Evolutionary conservation across 2,329 filamentous ascomycete species (phyloP).

Genomic region (Berkeleyomyces rouxiae): DNA sequence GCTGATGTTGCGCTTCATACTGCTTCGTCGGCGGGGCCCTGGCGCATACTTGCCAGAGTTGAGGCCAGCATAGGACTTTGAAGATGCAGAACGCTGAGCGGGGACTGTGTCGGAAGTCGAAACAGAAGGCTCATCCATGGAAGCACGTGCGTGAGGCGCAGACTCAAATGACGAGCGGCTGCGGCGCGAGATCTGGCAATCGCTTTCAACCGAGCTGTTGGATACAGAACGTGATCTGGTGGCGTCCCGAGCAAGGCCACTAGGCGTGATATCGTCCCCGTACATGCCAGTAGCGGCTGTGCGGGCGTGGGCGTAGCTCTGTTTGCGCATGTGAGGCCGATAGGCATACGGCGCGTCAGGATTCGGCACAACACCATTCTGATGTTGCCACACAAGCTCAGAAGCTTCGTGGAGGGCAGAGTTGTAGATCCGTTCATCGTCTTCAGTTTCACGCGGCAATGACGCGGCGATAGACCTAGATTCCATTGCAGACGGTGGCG

Average conservation of each 20-base stretch:
- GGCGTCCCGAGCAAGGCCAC: conserved; percentile 28
- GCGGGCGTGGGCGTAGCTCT: conserved; percentile 53
- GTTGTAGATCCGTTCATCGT: conserved; percentile 46
- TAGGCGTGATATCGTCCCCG: conserved; percentile 29
- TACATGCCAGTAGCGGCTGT: conserved; percentile 40
- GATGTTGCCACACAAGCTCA: conserved; percentile 62
- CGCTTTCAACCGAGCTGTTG: conserved; percentile 34
- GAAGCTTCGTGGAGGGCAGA: conserved; percentile 63
- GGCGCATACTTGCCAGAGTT: conserved; percentile 15
- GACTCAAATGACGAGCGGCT: conserved; percentile 8
- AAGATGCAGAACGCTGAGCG: conserved; percentile 1
- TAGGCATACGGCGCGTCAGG: conserved; percentile 52
- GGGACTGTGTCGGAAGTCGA: conserved; percentile 5
- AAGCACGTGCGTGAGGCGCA: background rate
- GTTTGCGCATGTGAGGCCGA: conserved; percentile 49
- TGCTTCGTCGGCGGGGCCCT: conserved; percentile 40
- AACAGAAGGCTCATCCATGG: conserved; percentile 6
- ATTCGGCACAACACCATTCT: conserved; percentile 35
- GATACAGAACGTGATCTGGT: conserved; percentile 30
- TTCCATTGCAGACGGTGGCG: conserved; percentile 9
- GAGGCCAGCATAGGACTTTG: conserved; percentile 17
- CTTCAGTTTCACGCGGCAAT: conserved; percentile 26
- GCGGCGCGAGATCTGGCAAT: conserved; percentile 18
- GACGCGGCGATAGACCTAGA: conserved; percentile 11
- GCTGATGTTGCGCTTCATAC: conserved; percentile 52